Evolutionary conservation across 2,329 filamentous ascomycete genomes (phyloP), one percentile per base, ranked within the genome.

Genomic region (Ophiostoma tasmaniense): DNA sequence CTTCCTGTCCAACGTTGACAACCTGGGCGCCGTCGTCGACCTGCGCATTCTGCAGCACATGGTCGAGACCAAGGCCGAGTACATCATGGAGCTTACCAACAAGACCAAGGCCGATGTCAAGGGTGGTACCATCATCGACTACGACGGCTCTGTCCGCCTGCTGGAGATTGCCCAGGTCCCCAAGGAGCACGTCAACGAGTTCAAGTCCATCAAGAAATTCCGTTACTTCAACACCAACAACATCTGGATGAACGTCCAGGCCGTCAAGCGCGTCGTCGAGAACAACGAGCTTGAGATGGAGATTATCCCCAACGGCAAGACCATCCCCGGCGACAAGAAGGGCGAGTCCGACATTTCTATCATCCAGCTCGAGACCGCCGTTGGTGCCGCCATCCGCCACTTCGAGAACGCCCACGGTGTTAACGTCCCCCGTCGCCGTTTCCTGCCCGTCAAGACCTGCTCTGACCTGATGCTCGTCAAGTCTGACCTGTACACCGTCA

Each of bases 211-310:
- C 87, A 99, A 99, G 90, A 99, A 99, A 87, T 99, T 99, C 90
- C 97, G 96, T 87, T 99, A 99, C 89, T 99, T 99, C 90, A 99
- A 99, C 89, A 99, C 95, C 82, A 99, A 99, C 91, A 99, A 99
- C 88, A 97, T 99, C 83, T 99, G 95, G 95, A 91, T 99, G 86
- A 97, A 97, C 84, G 87, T 97, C 76, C 89, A 92, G 79, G 95
- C 95, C 75, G 91, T 99, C 83, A 98, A 98, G 90, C 93, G 95
- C 71, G 93, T 99, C 68, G 95, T 99, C 8, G 95, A 98, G 87
- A 93, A 96, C 81, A 92, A 97, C 80, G 94, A 98, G 85, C 89
- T 99, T 68, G 91, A 93, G 82, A 96, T 99, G 91, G 95, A 99
- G 84, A 99, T 99, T 79, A 99, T 99, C 76, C 93, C 95, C 80